Percentiles rank a stretch among this genome's conserved stretches.
phyloP scores from a whole-genome alignment of 768 basidiomycete species.

The Gloeopeniophorella convolvens region DNA sequence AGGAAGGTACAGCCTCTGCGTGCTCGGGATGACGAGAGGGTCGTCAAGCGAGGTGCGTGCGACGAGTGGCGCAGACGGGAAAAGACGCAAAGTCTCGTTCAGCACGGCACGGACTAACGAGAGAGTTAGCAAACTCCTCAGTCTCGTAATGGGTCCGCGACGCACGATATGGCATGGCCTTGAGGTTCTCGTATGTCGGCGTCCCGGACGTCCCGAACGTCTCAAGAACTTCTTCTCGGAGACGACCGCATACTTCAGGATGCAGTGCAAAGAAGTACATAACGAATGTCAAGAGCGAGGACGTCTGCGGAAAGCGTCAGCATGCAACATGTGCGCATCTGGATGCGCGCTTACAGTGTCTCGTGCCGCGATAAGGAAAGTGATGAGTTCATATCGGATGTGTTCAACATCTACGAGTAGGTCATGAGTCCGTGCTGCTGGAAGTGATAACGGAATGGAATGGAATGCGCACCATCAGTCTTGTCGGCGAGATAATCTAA shows the following conservation, averaged over 20 bases:
- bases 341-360: constrained; percentile 16
- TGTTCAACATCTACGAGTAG: constrained; percentile 16
- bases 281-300: constrained; percentile 28
- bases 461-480: constrained; percentile 7
- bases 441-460: background rate
- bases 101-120: constrained; percentile 29
- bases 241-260: constrained; percentile 26
- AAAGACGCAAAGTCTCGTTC: constrained; percentile 27
- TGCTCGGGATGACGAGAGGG: constrained; percentile 19
- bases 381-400: constrained; percentile 20
- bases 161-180: constrained; percentile 29
- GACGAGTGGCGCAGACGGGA: constrained; percentile 12
- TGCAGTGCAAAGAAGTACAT: constrained; percentile 30
- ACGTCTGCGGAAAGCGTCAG: constrained; percentile 21
- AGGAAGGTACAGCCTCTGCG: constrained; percentile 16
- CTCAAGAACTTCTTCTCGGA: constrained; percentile 31
- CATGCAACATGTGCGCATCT: no score
- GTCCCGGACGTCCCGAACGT: constrained; percentile 25
- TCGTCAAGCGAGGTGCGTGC: constrained; percentile 14
- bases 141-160: background rate
- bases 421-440: background rate
- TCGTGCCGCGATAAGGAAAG: constrained; percentile 20
- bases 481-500: constrained; percentile 17
- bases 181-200: constrained; percentile 30
- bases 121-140: background rate